These are phyloP conservation scores for Colletotrichum lindemuthianum DNA, from an alignment of 2,329 filamentous ascomycete species.

Conservation along the genomic window DNA sequence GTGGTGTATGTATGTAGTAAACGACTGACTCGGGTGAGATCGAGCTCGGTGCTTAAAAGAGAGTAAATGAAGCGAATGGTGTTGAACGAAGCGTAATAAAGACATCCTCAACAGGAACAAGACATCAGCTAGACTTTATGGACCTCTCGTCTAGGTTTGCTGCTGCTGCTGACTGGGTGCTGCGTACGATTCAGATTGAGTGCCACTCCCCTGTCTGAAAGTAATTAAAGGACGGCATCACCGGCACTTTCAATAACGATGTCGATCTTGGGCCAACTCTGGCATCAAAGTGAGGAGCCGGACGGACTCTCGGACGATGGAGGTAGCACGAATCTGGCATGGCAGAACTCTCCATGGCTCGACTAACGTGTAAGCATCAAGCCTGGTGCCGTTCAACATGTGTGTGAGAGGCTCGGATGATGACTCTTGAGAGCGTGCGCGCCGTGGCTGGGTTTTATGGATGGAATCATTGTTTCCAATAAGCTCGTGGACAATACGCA, in stretches of 20 bases:
- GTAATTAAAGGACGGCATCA: slow-evolving; percentile 12
- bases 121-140: slow-evolving; percentile 13
- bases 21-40: slow-evolving; percentile 9
- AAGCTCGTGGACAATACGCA: slow-evolving; percentile 11
- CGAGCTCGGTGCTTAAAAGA: no score
- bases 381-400: neutral
- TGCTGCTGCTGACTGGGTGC: neutral
- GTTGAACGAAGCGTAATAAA: neutral
- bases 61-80: neutral
- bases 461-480: neutral
- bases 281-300: slow-evolving; percentile 6
- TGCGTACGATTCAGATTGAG: slow-evolving; percentile 12
- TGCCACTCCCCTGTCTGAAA: slow-evolving; percentile 9
- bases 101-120: neutral
- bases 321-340: neutral
- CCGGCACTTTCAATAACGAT: neutral
- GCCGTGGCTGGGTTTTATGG: slow-evolving; percentile 1
- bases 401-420: slow-evolving; percentile 11
- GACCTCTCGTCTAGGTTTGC: neutral
- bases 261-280: neutral
- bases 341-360: neutral
- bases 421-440: neutral
- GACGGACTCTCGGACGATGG: neutral
- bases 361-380: slow-evolving; percentile 1
- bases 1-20: slow-evolving; percentile 2